Evolutionary conservation across 768 basidiomycete genomes (phyloP).

Genomic region (Hortiboletus campestris): DNA sequence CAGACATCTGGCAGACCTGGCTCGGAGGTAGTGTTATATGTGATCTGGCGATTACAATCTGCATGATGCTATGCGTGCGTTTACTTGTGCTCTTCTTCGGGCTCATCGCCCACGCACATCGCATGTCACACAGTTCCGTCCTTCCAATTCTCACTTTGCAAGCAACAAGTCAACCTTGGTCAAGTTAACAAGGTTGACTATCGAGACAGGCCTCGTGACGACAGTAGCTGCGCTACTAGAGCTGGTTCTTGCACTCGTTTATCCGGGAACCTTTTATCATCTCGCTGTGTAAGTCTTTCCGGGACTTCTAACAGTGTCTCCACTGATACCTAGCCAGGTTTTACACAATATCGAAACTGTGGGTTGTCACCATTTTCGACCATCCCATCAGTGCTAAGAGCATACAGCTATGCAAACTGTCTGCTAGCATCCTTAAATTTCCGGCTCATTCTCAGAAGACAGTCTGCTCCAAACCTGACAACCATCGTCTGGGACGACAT

Average conservation of each 20-base stretch:
- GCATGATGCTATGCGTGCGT: conserved; percentile 16
- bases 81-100: background rate
- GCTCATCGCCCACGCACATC: background rate
- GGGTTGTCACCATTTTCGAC: background rate
- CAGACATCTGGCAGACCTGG: conserved; percentile 14
- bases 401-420: conserved; percentile 16
- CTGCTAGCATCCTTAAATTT: conserved; percentile 18
- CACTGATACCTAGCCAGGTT: conserved; percentile 2
- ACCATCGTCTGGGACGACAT: conserved; percentile 5
- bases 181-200: conserved; percentile 20
- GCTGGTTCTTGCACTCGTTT: conserved; percentile 12
- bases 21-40: conserved; percentile 19
- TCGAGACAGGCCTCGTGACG: conserved; percentile 26
- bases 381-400: background rate
- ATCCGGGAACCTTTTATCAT: background rate
- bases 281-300: conserved; percentile 15
- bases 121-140: conserved; percentile 9
- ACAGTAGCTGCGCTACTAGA: conserved; percentile 17
- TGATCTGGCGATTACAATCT: conserved; percentile 21
- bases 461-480: background rate
- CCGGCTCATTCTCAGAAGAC: conserved; percentile 5
- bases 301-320: no score
- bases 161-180: background rate
- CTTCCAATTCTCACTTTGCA: conserved; percentile 4
- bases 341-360: conserved; percentile 17